These are phyloP conservation scores for Cryomyces minteri DNA, from an alignment of 495 filamentous ascomycete species.

Conservation along the genomic window DNA sequence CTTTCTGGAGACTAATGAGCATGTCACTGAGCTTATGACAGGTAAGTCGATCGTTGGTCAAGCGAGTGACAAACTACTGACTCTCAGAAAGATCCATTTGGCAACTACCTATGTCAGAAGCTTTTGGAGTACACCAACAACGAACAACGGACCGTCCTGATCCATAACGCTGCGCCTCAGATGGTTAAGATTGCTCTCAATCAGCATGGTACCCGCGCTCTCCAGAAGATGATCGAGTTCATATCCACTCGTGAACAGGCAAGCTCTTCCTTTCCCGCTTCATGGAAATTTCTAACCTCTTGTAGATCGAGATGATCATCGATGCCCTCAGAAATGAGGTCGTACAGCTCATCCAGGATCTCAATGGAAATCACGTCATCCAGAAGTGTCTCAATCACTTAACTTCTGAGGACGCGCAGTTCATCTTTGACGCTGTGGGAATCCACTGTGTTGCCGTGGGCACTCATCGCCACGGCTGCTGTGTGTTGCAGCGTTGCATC, in stretches of 20 bases:
- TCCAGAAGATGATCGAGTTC: slow-evolving; percentile 99
- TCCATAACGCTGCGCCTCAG: slow-evolving; percentile 68
- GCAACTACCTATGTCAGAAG: slow-evolving; percentile 97
- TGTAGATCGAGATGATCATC: slow-evolving; percentile 62
- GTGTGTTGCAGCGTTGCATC: slow-evolving; percentile 93
- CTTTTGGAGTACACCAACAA: slow-evolving; percentile 82
- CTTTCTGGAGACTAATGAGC: slow-evolving; percentile 75
- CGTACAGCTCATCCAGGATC: slow-evolving; percentile 82
- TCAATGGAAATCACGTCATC: slow-evolving; percentile 97
- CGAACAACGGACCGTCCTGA: slow-evolving; percentile 80
- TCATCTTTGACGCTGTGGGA: slow-evolving; percentile 92
- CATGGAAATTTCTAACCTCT: slow-evolving; percentile 3
- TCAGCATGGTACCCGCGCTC: slow-evolving; percentile 84
- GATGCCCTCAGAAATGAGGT: slow-evolving; percentile 58
- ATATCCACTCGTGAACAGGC: slow-evolving; percentile 58
- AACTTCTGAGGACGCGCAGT: slow-evolving; percentile 59
- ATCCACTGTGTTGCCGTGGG: slow-evolving; percentile 73
- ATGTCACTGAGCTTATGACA: slow-evolving; percentile 94
- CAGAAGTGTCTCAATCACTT: slow-evolving; percentile 97
- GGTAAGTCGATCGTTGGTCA: slow-evolving; percentile 22
- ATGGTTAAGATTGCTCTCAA: slow-evolving; percentile 88
- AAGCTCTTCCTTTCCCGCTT: neutral
- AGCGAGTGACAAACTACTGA: neutral
- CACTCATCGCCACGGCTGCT: slow-evolving; percentile 95
- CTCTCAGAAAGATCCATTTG: slow-evolving; percentile 57